Base-by-base conservation (phyloP, 2,329 filamentous ascomycete species). In the Aspergillus puulaauensis region DNA sequence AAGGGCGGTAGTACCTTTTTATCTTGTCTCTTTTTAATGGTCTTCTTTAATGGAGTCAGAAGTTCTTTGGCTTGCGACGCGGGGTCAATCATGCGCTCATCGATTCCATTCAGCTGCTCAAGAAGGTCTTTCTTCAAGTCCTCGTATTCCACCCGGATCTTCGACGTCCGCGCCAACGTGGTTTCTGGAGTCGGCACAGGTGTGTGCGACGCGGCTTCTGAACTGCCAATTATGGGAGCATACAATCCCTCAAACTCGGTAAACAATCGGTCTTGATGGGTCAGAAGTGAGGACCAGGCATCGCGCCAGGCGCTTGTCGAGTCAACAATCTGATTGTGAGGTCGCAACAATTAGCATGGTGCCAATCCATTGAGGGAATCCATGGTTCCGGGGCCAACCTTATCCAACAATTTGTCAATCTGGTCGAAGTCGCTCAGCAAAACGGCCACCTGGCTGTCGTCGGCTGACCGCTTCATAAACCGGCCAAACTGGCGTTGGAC, bases 21-120 rank as follows among this genome's bases (percentile, higher is more conserved):
- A 67, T 93, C 90, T 70, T 95, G 90, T 47, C 91, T 81, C 73
- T 91, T 92, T 77, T 93, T 95, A 68, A 96, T 90, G 1, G 87
- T 88, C 76, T 92, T 95, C 68, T 89, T 87, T 70, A 95, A 81
- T 2, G 89, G 86, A 63, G 87, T 84, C 59, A 93, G 80, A 54
- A 78, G 84, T 52, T 88, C 85, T 66, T 86, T 88, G 7, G 89
- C 89, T 52, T 88, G 83, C 57, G 83, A 84, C 4, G 88, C 88
- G 0, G 90, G 90, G 57, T 81, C 81, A 53, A 93, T 83, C 61
- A 95, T 83, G 63, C 85, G 84, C 9, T 79, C 76, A 63, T 93
- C 89, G 62, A 96, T 89, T 65, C 85, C 81, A 56, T 77, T 80
- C 56, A 95, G 80, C 69, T 95, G 91, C 59, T 87, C 85, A 55